Base-by-base conservation (phyloP, 1,284 basidiomycete species). In the Neolentinus lepideus region DNA sequence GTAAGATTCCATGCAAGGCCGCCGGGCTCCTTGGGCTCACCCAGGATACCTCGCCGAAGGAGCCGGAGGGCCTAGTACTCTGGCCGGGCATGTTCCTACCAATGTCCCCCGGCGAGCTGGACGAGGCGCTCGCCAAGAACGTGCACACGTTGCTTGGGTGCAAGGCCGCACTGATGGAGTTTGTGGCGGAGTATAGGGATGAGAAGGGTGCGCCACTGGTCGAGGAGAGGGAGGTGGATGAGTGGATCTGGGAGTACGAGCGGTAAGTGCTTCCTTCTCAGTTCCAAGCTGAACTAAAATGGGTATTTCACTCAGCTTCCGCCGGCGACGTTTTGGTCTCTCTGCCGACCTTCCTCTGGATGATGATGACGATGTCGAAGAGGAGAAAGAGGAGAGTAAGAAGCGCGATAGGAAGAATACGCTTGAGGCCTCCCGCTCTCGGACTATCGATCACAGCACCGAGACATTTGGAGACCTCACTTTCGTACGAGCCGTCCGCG, bases 41-140 rank as follows among this genome's bases (percentile, higher is more conserved):
- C n/a, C n/a, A n/a, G n/a, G n/a, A n/a, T 50, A 21, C 64, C 64
- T 2, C 68, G 67, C 51, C 69, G 16, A 16, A 21, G 16, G 38
- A 69, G 2, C 60, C 64, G 0, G 69, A 68, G 0, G 59, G 70
- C 21, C 52, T 71, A 10, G 64, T 87, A 31, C 66, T 85, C 35
- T 79, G 76, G 68, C 78, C 81, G 4, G 66, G 74, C 33, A 80
- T 75, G 3, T 84, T 84, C 63, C 72, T 88, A 48, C 78, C 83
- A 1, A 72, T 85, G 61, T 57, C 73, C 0, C 74, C 84, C 10
- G 62, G 66, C 1, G 85, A 87, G 63, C 69, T 88, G 45, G 85
- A 89, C 70, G 81, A 84, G 78, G 83, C 88, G 61, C 75, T 81
- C 9, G 82, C 79, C 68, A 83, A 81, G 66, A 75, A 84, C 62